Conservation (phyloP, 768 basidiomycete species). For the Hericium erinaceus region DNA sequence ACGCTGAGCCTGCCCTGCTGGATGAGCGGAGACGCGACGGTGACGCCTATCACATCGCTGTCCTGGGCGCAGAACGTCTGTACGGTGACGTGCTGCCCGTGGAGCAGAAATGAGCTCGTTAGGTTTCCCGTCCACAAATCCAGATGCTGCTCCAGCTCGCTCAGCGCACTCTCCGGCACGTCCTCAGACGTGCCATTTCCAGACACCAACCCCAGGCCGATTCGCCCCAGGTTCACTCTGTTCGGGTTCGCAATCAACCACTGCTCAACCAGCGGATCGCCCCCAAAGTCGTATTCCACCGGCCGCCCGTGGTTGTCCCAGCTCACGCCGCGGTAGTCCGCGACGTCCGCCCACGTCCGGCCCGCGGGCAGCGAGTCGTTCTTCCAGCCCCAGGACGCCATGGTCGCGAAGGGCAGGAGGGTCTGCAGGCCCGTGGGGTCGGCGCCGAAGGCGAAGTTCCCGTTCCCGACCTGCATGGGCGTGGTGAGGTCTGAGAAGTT, state of each 20-base stretch:
- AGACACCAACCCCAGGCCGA: conserved; percentile 32
- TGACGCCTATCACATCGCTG: conserved; percentile 19
- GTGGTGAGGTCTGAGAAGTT: conserved; percentile 30
- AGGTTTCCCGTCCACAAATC: not conserved
- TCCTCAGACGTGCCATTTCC: not conserved
- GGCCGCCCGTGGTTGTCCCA: conserved; percentile 42
- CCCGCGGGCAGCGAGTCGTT: conserved; percentile 43
- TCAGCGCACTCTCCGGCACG: not conserved
- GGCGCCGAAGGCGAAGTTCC: conserved; percentile 52
- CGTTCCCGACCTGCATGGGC: conserved; percentile 54
- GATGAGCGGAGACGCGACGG: conserved; percentile 33
- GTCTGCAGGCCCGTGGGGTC: conserved; percentile 54
- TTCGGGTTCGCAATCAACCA: conserved; percentile 54
- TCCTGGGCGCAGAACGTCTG: not conserved
- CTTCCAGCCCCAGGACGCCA: conserved; percentile 57
- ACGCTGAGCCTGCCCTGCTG: conserved; percentile 29
- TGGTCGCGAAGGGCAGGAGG: conserved; percentile 42
- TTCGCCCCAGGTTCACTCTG: conserved; percentile 42
- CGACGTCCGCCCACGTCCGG: conserved; percentile 32
- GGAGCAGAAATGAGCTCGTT: not conserved
- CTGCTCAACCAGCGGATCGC: conserved; percentile 34
- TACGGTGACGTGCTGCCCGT: not conserved
- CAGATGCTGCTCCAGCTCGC: not conserved
- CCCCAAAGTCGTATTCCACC: conserved; percentile 44
- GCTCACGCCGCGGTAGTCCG: conserved; percentile 38